Conservation (phyloP, 768 basidiomycete genomes). For the Podaxis sp. region DNA sequence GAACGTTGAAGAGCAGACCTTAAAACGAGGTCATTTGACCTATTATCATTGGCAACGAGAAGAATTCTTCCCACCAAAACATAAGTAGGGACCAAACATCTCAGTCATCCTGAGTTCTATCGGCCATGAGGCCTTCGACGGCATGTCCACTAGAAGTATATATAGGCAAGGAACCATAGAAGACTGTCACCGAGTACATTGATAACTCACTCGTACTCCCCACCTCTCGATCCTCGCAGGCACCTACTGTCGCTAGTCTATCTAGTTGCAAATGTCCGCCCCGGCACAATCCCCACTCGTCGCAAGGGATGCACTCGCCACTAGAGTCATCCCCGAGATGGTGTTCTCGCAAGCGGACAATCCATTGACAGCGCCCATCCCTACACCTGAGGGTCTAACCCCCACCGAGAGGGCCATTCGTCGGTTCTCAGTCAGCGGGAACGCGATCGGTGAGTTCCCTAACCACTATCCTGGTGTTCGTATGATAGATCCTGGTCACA, state of each 20-base stretch:
- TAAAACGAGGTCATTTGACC: background rate
- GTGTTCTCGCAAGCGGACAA: slow-evolving; percentile 18
- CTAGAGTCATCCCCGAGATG: background rate
- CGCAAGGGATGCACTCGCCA: background rate
- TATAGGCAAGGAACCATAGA: background rate
- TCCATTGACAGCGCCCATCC: slow-evolving; percentile 16
- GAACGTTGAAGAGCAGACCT: background rate
- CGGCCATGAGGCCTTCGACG: background rate
- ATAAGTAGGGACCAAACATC: background rate
- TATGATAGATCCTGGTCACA: slow-evolving; percentile 12
- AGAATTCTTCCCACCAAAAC: background rate
- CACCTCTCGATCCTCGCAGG: too few relatives aligned
- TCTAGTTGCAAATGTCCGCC: background rate
- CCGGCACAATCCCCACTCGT: background rate
- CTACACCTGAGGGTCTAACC: slow-evolving; percentile 14
- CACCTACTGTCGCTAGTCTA: background rate
- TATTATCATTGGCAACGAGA: background rate
- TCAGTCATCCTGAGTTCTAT: background rate
- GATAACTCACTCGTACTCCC: background rate
- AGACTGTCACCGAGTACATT: background rate
- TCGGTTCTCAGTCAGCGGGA: slow-evolving; percentile 37
- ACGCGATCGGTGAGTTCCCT: slow-evolving; percentile 33
- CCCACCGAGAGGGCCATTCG: slow-evolving; percentile 24
- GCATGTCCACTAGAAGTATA: background rate
- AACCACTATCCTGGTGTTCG: background rate